Percentiles rank a stretch among this genome's conserved stretches.
Conservation (phyloP, 2,329 filamentous ascomycete genomes). For the Fusarium udum region DNA sequence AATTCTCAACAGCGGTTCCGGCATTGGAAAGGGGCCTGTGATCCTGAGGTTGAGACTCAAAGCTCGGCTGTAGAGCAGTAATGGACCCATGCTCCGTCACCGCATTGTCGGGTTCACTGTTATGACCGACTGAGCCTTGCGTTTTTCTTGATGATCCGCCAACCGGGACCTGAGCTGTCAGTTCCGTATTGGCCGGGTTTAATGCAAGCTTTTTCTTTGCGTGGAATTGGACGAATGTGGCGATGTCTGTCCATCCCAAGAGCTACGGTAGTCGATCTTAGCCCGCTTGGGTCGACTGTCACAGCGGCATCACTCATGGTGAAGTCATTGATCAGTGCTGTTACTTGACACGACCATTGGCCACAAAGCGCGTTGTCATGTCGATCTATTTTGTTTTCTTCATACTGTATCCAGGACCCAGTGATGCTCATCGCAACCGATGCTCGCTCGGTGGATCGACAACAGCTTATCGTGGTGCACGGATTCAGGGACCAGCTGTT, state of each 20-base stretch:
- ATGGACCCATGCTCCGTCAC: conserved; percentile 16
- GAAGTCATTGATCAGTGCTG: conserved; percentile 30
- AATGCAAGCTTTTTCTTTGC: conserved; percentile 18
- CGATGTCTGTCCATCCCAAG: conserved; percentile 31
- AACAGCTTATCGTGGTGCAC: conserved; percentile 17
- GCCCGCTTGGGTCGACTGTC: conserved; percentile 33
- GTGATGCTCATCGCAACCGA: conserved; percentile 21
- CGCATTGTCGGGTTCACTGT: conserved; percentile 18
- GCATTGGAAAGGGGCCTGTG: conserved; percentile 3
- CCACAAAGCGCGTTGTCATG: conserved; percentile 13
- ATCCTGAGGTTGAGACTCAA: conserved; percentile 7
- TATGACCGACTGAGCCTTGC: conserved; percentile 18
- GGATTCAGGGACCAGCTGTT: conserved; percentile 7
- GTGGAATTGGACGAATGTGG: conserved; percentile 38
- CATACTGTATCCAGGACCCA: neutral
- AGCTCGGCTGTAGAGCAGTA: neutral
- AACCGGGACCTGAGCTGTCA: conserved; percentile 30
- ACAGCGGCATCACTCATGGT: conserved; percentile 23
- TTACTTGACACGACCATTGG: conserved; percentile 9
- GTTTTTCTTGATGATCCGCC: conserved; percentile 10
- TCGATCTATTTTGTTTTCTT: conserved; percentile 39
- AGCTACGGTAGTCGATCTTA: conserved; percentile 38
- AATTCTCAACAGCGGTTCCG: conserved; percentile 4
- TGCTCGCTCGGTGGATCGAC: conserved; percentile 6
- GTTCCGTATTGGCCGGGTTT: conserved; percentile 22